phyloP scores from a whole-genome alignment of 2,329 filamentous ascomycete genomes.

The Boeremia lycopersici region DNA sequence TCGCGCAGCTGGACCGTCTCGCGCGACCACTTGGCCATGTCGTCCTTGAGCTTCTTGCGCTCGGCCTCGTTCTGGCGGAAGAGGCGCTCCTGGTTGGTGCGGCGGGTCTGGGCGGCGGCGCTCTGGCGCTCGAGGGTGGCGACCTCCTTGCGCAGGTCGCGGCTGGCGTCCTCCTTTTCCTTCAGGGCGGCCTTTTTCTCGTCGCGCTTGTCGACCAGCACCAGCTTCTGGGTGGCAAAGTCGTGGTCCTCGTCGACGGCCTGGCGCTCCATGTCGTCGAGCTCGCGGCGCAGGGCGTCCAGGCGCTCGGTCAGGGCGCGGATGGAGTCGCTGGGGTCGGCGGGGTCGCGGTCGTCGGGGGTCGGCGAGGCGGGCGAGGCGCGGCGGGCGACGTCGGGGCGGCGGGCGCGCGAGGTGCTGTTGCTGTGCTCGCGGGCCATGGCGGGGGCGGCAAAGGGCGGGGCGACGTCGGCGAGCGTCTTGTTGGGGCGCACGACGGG shows the following conservation, averaged over 20 bases:
- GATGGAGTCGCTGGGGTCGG: slow-evolving; percentile 55
- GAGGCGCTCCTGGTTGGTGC: slow-evolving; percentile 75
- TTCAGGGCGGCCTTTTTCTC: slow-evolving; percentile 77
- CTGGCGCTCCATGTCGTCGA: slow-evolving; percentile 75
- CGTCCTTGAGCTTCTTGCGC: slow-evolving; percentile 71
- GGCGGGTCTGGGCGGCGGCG: slow-evolving; percentile 77
- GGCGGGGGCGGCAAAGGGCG: slow-evolving; percentile 65
- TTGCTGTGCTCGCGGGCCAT: slow-evolving; percentile 70
- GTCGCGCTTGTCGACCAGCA: slow-evolving; percentile 76
- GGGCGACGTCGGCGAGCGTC: slow-evolving; percentile 63
- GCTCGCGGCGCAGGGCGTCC: slow-evolving; percentile 79
- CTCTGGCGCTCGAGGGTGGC: slow-evolving; percentile 81
- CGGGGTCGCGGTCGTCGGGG: slow-evolving; percentile 37
- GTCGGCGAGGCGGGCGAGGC: slow-evolving; percentile 72
- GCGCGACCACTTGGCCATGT: slow-evolving; percentile 70
- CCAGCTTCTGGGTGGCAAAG: slow-evolving; percentile 51
- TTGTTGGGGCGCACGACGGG: slow-evolving; percentile 60
- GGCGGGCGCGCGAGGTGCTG: slow-evolving; percentile 60
- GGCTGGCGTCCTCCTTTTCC: slow-evolving; percentile 89
- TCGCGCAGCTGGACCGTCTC: slow-evolving; percentile 63
- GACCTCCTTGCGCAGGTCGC: slow-evolving; percentile 81
- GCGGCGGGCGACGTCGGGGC: slow-evolving; percentile 74
- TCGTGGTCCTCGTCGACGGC: slow-evolving; percentile 66
- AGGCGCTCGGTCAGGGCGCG: slow-evolving; percentile 82
- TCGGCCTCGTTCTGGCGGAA: slow-evolving; percentile 73